Evolutionary conservation across 805 yeast species (phyloP), one percentile per base, ranked within the genome.

Genomic region (Wickerhamomyces bovis): DNA sequence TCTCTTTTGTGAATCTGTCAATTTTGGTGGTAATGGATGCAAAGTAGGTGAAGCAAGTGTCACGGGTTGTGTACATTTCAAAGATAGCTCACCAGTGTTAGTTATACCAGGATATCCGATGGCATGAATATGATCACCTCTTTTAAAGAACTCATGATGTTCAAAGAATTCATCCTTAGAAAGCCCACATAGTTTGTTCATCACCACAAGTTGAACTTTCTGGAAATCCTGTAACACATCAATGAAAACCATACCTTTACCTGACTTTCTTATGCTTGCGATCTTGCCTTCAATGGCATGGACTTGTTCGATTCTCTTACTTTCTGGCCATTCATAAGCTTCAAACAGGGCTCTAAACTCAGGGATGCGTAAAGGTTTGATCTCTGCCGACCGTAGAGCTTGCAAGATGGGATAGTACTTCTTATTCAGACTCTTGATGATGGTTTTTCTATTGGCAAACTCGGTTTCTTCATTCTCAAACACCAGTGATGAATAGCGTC

Each of bases 41-140:
- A 89, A 70, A 18, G 90, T 75, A 0, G 96, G 92, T 0, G 90
- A 64, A 7, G 85, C 72, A 12, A 89, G 63, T 22, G 43, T 50
- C 2, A 86, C 61, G 2, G 80, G 73, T n/a, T 60, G 49, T 0
- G 66, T 64, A 12, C 82, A 72, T 51, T 85, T 79, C 44, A 92
- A 58, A 1, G 96, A 83, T 8, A 89, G 66, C 53, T 90, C 96
- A 0, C 92, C 94, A 4, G 80, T 78, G 45, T 82, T 80, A 0
- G 97, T 87, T 3, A 76, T 62, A 22, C 92, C 87, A 0, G 97
- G 89, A 21, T 55, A 60, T 0, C 99, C 99, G 3, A 65, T 56
- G 21, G 83, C 78, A 8, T 77, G 66, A 4, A 92, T 67, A 39
- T 74, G 76, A 58, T 92, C 99, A 0, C 97, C 97, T 20, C 76